Percentiles rank a stretch among this genome's conserved stretches.
These are phyloP conservation scores for Ichthyophthirius multifiliis DNA, from an alignment of 169 alveolate species.

Conservation along the genomic window DNA sequence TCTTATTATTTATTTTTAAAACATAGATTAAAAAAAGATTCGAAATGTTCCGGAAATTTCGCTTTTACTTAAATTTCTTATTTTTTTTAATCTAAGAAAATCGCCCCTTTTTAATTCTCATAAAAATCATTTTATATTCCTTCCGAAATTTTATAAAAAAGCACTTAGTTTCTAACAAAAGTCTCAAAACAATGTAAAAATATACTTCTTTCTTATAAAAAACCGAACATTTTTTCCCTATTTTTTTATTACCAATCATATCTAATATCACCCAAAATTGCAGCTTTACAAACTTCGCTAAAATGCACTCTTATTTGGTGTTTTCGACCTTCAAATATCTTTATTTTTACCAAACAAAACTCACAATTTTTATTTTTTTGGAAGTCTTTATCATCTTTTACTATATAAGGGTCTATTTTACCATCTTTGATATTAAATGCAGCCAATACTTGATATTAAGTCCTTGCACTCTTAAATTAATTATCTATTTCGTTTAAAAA, in stretches of 20 bases:
- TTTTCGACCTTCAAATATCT: slow-evolving; percentile 26
- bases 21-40: neutral
- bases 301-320: slow-evolving; percentile 33
- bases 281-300: neutral
- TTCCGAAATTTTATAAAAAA: neutral
- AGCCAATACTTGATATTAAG: slow-evolving; percentile 15
- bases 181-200: neutral
- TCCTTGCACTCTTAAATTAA: neutral
- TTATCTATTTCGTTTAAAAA: neutral
- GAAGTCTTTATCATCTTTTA: neutral
- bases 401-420: neutral
- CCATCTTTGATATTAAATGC: neutral
- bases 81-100: neutral
- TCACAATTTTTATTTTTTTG: neutral
- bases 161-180: neutral
- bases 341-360: neutral
- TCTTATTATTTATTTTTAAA: neutral
- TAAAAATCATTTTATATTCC: neutral
- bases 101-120: neutral
- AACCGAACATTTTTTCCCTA: neutral
- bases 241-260: neutral
- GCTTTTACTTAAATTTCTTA: slow-evolving; percentile 25
- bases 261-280: slow-evolving; percentile 14
- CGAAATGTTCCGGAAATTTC: slow-evolving; percentile 1
- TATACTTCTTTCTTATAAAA: neutral